These are phyloP conservation scores for Phaseolus coccineus DNA, from an alignment of 331 rosid species.

Conservation along the genomic window DNA sequence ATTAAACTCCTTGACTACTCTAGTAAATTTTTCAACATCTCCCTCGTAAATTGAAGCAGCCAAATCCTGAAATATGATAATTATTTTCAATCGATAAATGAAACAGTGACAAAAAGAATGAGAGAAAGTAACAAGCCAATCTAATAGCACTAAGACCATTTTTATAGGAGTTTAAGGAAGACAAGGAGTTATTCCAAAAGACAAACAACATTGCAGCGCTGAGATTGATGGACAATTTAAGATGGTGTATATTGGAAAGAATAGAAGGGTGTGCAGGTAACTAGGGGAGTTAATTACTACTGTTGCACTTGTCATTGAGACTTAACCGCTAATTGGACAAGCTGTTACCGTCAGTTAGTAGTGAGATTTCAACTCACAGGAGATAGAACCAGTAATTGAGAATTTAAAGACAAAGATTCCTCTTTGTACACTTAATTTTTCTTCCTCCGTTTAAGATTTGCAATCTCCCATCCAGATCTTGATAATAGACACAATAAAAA, in stretches of 20 bases:
- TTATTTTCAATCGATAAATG: constrained; percentile 25
- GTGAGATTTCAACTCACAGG: not conserved
- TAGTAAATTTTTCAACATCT: constrained; percentile 61
- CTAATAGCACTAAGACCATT: constrained; percentile 30
- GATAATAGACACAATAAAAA: not conserved
- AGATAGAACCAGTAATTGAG: constrained; percentile 2
- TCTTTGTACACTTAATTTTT: constrained; percentile 1
- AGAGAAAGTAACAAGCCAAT: constrained; percentile 29
- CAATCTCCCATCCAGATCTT: not conserved
- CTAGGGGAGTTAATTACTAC: not conserved
- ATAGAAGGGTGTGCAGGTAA: not conserved
- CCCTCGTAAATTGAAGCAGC: constrained; percentile 57
- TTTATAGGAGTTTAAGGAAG: not conserved
- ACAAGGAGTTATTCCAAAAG: constrained; percentile 25
- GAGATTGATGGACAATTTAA: constrained; percentile 4
- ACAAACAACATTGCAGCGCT: constrained; percentile 19
- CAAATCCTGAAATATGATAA: constrained; percentile 55
- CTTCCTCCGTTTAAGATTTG: not conserved
- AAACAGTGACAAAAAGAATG: constrained; percentile 25
- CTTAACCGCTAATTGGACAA: not conserved
- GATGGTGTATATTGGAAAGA: not conserved
- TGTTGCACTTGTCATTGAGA: constrained; percentile 5
- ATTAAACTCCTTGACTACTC: constrained; percentile 54
- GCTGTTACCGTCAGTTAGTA: not conserved
- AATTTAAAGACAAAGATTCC: constrained; percentile 1